A percentile compares a stretch with the other conserved stretches of the same genome.
phyloP scores from a whole-genome alignment of 495 filamentous ascomycete genomes.

The Bathelium albidoporum region DNA sequence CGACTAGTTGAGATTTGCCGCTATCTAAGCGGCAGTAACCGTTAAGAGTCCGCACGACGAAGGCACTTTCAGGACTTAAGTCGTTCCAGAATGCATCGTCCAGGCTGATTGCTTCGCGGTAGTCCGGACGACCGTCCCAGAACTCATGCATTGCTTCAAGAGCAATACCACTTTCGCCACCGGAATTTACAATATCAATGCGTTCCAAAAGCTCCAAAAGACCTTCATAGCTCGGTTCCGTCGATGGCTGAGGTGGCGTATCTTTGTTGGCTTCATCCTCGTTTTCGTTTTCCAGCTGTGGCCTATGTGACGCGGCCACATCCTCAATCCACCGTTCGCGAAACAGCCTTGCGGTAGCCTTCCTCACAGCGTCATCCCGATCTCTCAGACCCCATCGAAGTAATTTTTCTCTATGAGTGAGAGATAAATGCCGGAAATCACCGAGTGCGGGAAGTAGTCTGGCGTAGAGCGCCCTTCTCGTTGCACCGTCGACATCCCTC shows the following conservation, averaged over 20 bases:
- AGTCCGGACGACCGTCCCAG: constrained; percentile 90
- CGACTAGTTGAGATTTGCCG: constrained; percentile 22
- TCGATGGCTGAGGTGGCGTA: constrained; percentile 26
- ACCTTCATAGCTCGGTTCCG: constrained; percentile 57
- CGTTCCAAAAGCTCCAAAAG: constrained; percentile 86
- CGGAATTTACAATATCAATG: constrained; percentile 84
- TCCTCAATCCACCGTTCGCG: constrained; percentile 94
- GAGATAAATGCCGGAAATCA: constrained; percentile 89
- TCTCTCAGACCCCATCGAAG: constrained; percentile 92
- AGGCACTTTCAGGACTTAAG: constrained; percentile 74
- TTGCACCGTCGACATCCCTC: constrained; percentile 74
- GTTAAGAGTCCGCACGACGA: constrained; percentile 83
- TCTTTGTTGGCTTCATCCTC: constrained; percentile 25
- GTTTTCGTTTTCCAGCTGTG: constrained; percentile 38
- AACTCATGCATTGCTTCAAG: constrained; percentile 89
- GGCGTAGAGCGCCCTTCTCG: constrained; percentile 76
- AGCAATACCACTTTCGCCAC: constrained; percentile 78
- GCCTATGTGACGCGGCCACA: constrained; percentile 50
- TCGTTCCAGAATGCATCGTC: constrained; percentile 82
- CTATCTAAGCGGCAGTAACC: constrained; percentile 65
- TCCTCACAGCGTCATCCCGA: constrained; percentile 86
- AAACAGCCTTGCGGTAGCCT: constrained; percentile 83
- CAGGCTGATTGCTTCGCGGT: constrained; percentile 69
- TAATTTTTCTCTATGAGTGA: constrained; percentile 93
- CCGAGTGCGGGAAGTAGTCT: constrained; percentile 79